Conservation (phyloP, 225 moss, liverwort and hornwort species). For the Lunularia cruciata region DNA sequence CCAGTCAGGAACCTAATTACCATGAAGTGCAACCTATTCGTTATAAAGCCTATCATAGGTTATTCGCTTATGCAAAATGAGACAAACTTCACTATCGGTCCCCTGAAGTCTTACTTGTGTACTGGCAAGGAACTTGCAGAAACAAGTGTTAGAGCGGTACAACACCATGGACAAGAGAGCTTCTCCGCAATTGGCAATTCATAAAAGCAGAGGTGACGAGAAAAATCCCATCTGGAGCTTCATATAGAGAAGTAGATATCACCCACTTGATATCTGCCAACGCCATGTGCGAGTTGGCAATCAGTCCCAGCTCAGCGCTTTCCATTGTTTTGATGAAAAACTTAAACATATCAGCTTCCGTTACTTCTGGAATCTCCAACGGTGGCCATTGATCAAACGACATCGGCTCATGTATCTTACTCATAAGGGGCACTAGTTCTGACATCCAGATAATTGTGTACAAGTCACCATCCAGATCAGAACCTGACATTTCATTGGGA, state of each 20-base stretch:
- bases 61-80: too few relatives aligned
- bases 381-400: conserved; percentile 45
- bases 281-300: conserved; percentile 68
- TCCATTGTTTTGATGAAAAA: conserved; percentile 62
- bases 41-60: too few relatives aligned
- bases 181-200: too few relatives aligned
- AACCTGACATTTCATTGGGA: conserved; percentile 65
- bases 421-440: conserved; percentile 62
- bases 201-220: conserved; percentile 33
- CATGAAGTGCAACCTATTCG: too few relatives aligned
- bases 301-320: conserved; percentile 57
- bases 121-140: too few relatives aligned
- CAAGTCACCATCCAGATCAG: conserved; percentile 65
- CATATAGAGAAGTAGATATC: conserved; percentile 14
- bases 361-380: conserved; percentile 49
- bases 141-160: too few relatives aligned
- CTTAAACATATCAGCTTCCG: conserved; percentile 39
- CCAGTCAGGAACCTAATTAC: too few relatives aligned
- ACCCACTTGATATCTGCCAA: conserved; percentile 62
- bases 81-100: too few relatives aligned
- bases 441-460: conserved; percentile 76
- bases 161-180: too few relatives aligned
- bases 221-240: conserved; percentile 45
- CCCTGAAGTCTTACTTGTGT: too few relatives aligned
- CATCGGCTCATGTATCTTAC: conserved; percentile 50